A percentile compares a stretch with the other conserved stretches of the same genome.
These are phyloP conservation scores for Alisma plantagoaquatica DNA, from an alignment of 106 monocot species.

Conservation along the genomic window DNA sequence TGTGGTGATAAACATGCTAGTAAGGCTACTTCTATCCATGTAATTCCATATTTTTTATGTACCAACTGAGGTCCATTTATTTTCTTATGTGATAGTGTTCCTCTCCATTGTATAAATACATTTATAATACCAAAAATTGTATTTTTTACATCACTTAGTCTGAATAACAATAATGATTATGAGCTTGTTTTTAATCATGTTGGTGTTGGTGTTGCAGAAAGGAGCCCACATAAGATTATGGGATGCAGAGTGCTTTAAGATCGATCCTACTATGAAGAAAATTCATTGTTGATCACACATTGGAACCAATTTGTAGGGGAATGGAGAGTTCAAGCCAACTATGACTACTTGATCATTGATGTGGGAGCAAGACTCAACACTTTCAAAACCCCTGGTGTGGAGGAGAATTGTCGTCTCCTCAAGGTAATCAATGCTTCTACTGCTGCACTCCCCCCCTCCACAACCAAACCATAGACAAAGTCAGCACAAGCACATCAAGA, in stretches of 20 bases:
- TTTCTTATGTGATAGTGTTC: no score
- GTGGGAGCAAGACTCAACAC: conserved; percentile 81
- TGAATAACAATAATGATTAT: not conserved
- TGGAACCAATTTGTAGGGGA: conserved; percentile 63
- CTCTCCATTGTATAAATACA: no score
- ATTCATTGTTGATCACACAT: conserved; percentile 40
- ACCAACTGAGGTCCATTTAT: no score
- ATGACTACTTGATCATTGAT: conserved; percentile 80
- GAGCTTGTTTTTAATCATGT: not conserved
- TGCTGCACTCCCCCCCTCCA: no score
- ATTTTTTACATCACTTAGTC: not conserved
- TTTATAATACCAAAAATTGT: no score
- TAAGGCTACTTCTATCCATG: no score
- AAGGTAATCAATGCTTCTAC: no score
- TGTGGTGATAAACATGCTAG: no score
- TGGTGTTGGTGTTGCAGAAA: conserved; percentile 37
- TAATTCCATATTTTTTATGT: no score
- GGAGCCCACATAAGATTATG: conserved; percentile 44
- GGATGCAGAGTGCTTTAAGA: conserved; percentile 84
- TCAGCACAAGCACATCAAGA: no score
- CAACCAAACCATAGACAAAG: no score
- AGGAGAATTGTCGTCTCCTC: conserved; percentile 81
- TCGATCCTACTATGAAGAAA: conserved; percentile 62
- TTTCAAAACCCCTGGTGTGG: conserved; percentile 93
- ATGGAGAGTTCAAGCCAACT: conserved; percentile 75